Evolutionary conservation across 768 basidiomycete genomes (phyloP).

Genomic region (Wakefieldia striispora): DNA sequence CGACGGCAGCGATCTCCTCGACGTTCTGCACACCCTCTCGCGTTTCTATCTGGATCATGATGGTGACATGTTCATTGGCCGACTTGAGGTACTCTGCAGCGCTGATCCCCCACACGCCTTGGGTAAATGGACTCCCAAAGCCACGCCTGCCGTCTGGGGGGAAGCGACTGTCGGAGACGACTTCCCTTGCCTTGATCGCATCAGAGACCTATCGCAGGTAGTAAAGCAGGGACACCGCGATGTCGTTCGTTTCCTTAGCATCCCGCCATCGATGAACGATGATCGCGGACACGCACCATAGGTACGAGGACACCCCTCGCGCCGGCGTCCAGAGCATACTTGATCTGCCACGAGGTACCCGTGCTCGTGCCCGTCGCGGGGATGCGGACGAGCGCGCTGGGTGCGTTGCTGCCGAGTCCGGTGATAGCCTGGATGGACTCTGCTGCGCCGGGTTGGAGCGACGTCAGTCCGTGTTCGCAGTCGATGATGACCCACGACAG

Average conservation of each 20-base stretch:
- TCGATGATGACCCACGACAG: constrained; percentile 66
- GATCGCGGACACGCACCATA: constrained; percentile 44
- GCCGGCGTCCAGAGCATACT: constrained; percentile 66
- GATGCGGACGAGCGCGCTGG: constrained; percentile 58
- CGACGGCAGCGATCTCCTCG: constrained; percentile 56
- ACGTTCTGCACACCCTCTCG: constrained; percentile 57
- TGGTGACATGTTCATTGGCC: constrained; percentile 55
- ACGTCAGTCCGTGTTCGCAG: constrained; percentile 64
- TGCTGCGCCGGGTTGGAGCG: constrained; percentile 53
- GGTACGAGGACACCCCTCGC: constrained; percentile 65
- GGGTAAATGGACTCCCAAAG: constrained; percentile 64
- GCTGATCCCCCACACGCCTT: constrained; percentile 53
- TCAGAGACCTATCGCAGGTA: constrained; percentile 46
- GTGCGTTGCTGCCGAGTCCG: constrained; percentile 40
- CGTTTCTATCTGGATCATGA: constrained; percentile 70
- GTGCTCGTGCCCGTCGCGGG: constrained; percentile 59
- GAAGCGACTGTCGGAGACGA: constrained; percentile 58
- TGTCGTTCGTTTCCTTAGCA: neutral
- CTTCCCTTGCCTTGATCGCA: constrained; percentile 52
- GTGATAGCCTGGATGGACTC: constrained; percentile 57
- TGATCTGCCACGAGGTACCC: constrained; percentile 68
- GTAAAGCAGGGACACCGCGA: no score
- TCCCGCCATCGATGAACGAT: neutral
- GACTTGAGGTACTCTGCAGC: constrained; percentile 48
- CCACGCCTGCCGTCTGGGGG: constrained; percentile 63